Base-by-base conservation (phyloP, 305 asterid genomes). In the Stenogyne calaminthoides region DNA sequence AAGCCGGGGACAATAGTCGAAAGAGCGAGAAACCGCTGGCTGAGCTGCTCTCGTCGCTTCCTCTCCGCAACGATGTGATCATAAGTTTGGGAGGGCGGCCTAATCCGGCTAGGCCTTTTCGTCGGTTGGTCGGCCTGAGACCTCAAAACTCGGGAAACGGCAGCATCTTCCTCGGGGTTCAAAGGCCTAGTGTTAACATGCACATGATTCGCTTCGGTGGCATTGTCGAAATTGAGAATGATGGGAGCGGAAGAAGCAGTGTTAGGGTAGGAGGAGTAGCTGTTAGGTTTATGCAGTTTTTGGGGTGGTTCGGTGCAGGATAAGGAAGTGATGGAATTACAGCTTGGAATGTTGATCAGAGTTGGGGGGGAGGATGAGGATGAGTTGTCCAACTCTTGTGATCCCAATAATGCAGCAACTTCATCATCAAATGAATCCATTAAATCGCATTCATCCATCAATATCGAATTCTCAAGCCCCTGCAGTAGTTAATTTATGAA, bases 1-100 rank as follows among this genome's bases (percentile, higher is more conserved):
- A 87, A 84, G n/a, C 87, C 86, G 4, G 90, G 92, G 77, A 85
- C 85, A 55, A 87, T 83, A 10, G 86, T 49, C 0, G 92, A 83
- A 55, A 87, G 92, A 34, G 86, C 78, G 4, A 87, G 73, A 52
- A 87, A 87, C 15, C 76, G 70, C 71, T 80, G 90, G 78, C 87
- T 80, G n/a, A 87, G 90, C 40, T 81, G 87, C 79, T 87, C 88
- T 22, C 92, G 64, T 7, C 92, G 76, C 77, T 85, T 83, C 4
- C 92, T 81, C 78, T 87, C 90, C 0, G 92, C 88, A 3, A 87
- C 74, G 3, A 85, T 83, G 61, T 87, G 92, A 34, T 85, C 76
- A 40, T 77, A 78, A 11, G 88, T 80, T 29, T 85, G 84, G 8
- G 81, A 80, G 10, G 83, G 74, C 7, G 84, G 80, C 73, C 86